Base-by-base conservation (phyloP, 139 green algal species). In the Coelastrella sp. region DNA sequence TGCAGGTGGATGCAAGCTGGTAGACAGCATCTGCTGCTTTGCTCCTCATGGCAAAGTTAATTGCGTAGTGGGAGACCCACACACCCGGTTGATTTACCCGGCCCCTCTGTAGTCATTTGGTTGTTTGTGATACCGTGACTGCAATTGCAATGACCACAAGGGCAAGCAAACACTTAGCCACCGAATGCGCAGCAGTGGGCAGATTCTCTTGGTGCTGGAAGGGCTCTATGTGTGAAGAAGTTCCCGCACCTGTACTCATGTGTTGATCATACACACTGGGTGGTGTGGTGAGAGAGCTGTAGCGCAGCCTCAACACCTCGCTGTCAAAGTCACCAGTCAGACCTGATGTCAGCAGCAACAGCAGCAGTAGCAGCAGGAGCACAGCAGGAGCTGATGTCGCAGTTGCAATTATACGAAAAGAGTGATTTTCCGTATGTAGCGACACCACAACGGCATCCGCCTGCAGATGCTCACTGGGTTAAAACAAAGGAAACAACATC, bases 261-360 rank as follows among this genome's bases (percentile, higher is more conserved):
- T 98, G 93, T 88, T 95, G 91, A 89, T 98, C 96, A 27, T 98
- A 96, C 85, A 93, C 78, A 14, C 95, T 96, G 78, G 85, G 73
- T 22, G 97, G 97, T 0, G 96, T 98, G 74, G 94, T 95, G 27
- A 98, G 95, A 6, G 93, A 97, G 82, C 91, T 95, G 95, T 98
- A 99, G 20, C 85, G 76, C 82, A 98, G 73, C 19, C 96, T 93
- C 83, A 99, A 90, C n/a, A 99, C 81, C 25, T 91, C 75, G 27
- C 91, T 95, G 49, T 97, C 93, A 89, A 97, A 99, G 86, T 98
- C 96, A 20, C 95, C 95, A 84, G 96, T 91, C 6, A 85, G 56
- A 59, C 93, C 93, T 96, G n/a, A 8, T 17, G 74, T 19, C 74
- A 81, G 70, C 7, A 81, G 24, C 78, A 83, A 20, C 78, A 65